A percentile compares a stretch with the other conserved stretches of the same genome.
Evolutionary conservation across 2,329 filamentous ascomycete species (phyloP).

Genomic region (Claviceps maximensis): DNA sequence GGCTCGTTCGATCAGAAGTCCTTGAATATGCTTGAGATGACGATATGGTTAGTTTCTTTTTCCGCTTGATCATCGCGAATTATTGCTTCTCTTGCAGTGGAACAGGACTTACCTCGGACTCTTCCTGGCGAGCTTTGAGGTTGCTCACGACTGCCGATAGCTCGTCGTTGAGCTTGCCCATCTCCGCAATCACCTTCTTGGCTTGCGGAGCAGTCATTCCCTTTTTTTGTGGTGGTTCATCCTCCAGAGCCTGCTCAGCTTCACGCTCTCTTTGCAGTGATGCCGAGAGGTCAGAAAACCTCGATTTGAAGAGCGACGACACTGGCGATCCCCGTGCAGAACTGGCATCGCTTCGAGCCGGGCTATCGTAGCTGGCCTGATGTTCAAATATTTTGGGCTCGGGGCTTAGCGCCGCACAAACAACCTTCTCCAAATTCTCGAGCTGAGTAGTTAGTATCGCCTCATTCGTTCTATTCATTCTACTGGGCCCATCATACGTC

Average conservation of each 20-base stretch:
- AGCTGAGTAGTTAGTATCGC: constrained; percentile 22
- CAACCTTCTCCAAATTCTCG: constrained; percentile 23
- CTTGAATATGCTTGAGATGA: constrained; percentile 44
- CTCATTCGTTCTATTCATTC: constrained; percentile 23
- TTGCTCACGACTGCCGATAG: constrained; percentile 36
- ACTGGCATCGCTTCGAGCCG: constrained; percentile 14
- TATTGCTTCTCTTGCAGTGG: neutral
- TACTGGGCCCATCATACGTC: constrained; percentile 18
- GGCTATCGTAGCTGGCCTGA: constrained; percentile 14
- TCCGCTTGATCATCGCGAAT: neutral
- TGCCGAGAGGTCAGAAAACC: constrained; percentile 26
- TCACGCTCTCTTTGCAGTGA: constrained; percentile 19
- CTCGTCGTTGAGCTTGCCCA: constrained; percentile 32
- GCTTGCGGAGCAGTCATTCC: constrained; percentile 23
- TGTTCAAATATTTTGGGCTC: constrained; percentile 10
- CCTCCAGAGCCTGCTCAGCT: constrained; percentile 14
- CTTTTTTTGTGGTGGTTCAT: constrained; percentile 15
- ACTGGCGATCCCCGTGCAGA: constrained; percentile 22
- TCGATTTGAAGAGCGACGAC: constrained; percentile 24
- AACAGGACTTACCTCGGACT: constrained; percentile 36
- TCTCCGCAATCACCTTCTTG: constrained; percentile 23
- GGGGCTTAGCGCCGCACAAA: constrained; percentile 8
- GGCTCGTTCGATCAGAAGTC: constrained; percentile 42
- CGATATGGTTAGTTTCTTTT: neutral
- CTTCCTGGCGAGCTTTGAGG: constrained; percentile 42